Conservation (phyloP, 306 rosid species). For the Comarum palustre region DNA sequence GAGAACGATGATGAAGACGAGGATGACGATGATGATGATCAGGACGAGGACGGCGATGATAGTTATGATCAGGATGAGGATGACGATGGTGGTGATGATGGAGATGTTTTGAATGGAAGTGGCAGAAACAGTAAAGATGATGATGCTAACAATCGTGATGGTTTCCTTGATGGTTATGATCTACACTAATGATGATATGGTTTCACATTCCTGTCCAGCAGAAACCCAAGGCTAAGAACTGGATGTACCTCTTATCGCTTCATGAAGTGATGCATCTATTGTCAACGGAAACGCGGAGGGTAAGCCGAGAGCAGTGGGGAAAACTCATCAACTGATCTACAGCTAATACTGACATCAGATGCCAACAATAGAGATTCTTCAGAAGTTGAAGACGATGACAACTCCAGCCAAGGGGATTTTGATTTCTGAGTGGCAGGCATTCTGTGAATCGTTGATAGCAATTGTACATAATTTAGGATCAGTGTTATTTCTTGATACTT, state of each 20-base stretch:
- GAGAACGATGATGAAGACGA: neutral
- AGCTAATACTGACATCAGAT: conserved; percentile 50
- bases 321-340: conserved; percentile 40
- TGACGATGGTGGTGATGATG: neutral
- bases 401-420: conserved; percentile 49
- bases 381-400: conserved; percentile 45
- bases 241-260: conserved; percentile 67
- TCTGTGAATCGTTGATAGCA: conserved; percentile 30
- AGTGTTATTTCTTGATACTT: neutral
- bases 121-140: neutral
- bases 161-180: conserved; percentile 26
- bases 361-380: conserved; percentile 49
- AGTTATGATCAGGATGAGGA: neutral
- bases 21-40: neutral
- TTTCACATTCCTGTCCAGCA: conserved; percentile 54
- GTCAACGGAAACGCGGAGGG: conserved; percentile 53
- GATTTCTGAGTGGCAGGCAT: conserved; percentile 38
- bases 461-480: conserved; percentile 37
- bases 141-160: neutral
- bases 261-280: conserved; percentile 70
- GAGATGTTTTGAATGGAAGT: neutral
- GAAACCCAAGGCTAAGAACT: conserved; percentile 73
- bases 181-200: conserved; percentile 39
- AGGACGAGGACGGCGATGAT: neutral
- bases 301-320: conserved; percentile 43